phyloP scores from a whole-genome alignment of 2,329 filamentous ascomycete genomes.

The Boeremia exigua region DNA sequence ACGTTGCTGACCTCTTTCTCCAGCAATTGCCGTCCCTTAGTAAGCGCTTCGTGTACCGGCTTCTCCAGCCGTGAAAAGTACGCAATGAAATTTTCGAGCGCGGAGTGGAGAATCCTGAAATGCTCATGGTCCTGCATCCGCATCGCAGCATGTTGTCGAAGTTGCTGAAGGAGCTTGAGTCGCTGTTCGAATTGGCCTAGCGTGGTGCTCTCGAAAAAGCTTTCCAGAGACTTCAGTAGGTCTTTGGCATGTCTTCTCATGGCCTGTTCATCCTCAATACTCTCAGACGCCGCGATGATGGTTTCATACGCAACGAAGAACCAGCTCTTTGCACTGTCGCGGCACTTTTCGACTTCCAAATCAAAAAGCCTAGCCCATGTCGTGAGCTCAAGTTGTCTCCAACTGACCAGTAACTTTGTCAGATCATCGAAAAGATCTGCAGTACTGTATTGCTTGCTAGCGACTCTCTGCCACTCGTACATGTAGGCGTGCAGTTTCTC shows the following conservation, averaged over 20 bases:
- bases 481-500: conserved; percentile 87
- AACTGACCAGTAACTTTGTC: conserved; percentile 81
- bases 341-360: conserved; percentile 76
- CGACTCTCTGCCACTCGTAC: conserved; percentile 95
- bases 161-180: conserved; percentile 69
- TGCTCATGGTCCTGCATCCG: conserved; percentile 60
- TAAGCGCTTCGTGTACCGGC: conserved; percentile 68
- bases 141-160: conserved; percentile 68
- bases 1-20: conserved; percentile 94
- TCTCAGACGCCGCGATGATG: conserved; percentile 76
- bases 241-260: conserved; percentile 69
- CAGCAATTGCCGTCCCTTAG: conserved; percentile 71
- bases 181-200: conserved; percentile 81
- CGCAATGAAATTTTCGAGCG: conserved; percentile 76
- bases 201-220: conserved; percentile 79
- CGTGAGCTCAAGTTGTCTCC: conserved; percentile 88
- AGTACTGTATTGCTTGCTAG: conserved; percentile 78
- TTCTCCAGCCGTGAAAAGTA: conserved; percentile 77
- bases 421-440: conserved; percentile 75
- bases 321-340: conserved; percentile 84
- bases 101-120: conserved; percentile 64
- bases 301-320: conserved; percentile 97
- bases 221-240: conserved; percentile 76
- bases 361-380: conserved; percentile 92
- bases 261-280: conserved; percentile 64